Evolutionary conservation across 441 rosid species (phyloP).

Genomic region (Populus trichocarpa): DNA sequence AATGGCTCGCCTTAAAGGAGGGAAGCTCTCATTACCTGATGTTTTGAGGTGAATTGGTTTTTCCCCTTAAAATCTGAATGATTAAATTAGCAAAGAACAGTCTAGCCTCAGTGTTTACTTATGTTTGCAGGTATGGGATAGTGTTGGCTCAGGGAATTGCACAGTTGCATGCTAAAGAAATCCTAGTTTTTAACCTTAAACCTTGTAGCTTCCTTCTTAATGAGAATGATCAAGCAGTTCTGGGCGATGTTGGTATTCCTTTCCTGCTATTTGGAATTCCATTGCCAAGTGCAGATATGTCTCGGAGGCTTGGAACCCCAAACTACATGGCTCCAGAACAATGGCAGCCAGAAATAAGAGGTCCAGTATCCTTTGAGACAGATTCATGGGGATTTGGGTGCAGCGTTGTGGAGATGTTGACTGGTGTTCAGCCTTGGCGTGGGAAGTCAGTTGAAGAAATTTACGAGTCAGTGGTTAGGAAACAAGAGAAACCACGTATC

Average conservation of each 20-base stretch:
- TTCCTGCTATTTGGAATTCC: conserved; percentile 66
- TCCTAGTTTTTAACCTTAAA: conserved; percentile 70
- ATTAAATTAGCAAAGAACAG: neutral
- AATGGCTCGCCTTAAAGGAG: conserved; percentile 72
- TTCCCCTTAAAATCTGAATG: neutral
- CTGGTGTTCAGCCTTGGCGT: conserved; percentile 76
- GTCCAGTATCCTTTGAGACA: conserved; percentile 79
- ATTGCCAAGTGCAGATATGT: conserved; percentile 55
- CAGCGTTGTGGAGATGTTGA: conserved; percentile 85
- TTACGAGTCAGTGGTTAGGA: conserved; percentile 56
- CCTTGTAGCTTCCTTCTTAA: conserved; percentile 70
- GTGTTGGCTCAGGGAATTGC: conserved; percentile 57
- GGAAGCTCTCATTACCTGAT: conserved; percentile 59
- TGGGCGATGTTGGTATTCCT: conserved; percentile 82
- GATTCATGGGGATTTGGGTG: conserved; percentile 95
- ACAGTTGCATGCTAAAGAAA: conserved; percentile 63
- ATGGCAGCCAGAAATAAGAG: conserved; percentile 83
- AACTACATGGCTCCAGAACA: conserved; percentile 98
- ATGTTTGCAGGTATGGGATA: conserved; percentile 61
- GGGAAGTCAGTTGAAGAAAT: conserved; percentile 67
- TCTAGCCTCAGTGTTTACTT: conserved; percentile 13
- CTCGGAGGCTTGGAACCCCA: conserved; percentile 72
- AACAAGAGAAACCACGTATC: conserved; percentile 60
- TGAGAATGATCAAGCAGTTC: conserved; percentile 60
- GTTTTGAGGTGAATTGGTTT: conserved; percentile 52